These are phyloP conservation scores for Ambrosiella cleistominuta DNA, from an alignment of 2,329 filamentous ascomycete species.

Conservation along the genomic window DNA sequence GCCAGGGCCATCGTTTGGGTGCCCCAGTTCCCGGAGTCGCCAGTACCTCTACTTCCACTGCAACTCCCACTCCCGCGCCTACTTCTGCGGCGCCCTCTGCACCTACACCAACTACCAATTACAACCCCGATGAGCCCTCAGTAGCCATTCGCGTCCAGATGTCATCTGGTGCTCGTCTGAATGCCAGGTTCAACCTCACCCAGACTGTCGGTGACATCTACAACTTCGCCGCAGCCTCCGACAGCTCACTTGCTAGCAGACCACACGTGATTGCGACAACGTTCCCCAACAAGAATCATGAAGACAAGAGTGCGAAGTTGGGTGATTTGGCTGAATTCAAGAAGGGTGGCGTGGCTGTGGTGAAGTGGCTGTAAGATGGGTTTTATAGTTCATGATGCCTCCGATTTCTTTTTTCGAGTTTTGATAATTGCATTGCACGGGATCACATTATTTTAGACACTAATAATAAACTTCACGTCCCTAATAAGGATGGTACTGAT, in stretches of 20 bases:
- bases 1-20: conserved; percentile 55
- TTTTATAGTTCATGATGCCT: not conserved
- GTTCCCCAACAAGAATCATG: conserved; percentile 67
- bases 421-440: not conserved
- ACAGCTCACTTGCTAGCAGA: conserved; percentile 30
- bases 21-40: conserved; percentile 52
- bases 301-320: conserved; percentile 42
- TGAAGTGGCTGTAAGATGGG: conserved; percentile 32
- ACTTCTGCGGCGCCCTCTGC: conserved; percentile 21
- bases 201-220: conserved; percentile 67
- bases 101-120: conserved; percentile 18
- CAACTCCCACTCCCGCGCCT: conserved; percentile 14
- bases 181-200: conserved; percentile 65
- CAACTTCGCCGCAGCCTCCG: conserved; percentile 50
- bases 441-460: no score
- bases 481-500: not conserved
- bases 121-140: conserved; percentile 50
- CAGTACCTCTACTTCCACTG: not conserved
- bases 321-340: conserved; percentile 48
- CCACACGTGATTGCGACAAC: conserved; percentile 64
- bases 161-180: conserved; percentile 57
- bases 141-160: conserved; percentile 61
- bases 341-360: conserved; percentile 45
- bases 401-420: not conserved
- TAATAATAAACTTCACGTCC: not conserved